Percentiles rank a stretch among this genome's conserved stretches.
These are phyloP conservation scores for Cryphonectria parasitica DNA, from an alignment of 2,329 filamentous ascomycete species.

Conservation along the genomic window DNA sequence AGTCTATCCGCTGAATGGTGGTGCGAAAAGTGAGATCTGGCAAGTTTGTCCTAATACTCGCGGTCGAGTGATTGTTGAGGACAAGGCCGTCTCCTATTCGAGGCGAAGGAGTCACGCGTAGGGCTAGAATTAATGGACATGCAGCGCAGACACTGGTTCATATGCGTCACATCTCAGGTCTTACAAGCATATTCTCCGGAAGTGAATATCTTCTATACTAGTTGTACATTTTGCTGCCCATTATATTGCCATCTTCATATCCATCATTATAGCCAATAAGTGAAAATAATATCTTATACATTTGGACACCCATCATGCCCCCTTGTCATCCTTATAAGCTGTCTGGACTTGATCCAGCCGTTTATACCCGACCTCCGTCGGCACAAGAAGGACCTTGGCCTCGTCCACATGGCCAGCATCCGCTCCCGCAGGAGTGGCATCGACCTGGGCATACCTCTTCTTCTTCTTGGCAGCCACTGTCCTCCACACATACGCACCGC, in stretches of 20 bases:
- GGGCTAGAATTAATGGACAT: not conserved
- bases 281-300: not conserved
- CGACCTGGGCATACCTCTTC: constrained; percentile 7
- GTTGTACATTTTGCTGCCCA: no score
- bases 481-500: constrained; percentile 6
- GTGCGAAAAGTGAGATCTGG: not conserved
- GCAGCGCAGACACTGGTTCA: not conserved
- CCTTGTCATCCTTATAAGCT: constrained; percentile 2
- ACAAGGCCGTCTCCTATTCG: no score
- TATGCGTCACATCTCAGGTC: not conserved
- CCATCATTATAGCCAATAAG: no score
- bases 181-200: no score
- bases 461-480: not conserved
- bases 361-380: not conserved
- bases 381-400: constrained; percentile 9
- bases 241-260: no score
- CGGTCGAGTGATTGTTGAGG: no score
- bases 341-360: constrained; percentile 12
- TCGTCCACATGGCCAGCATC: not conserved
- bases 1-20: not conserved
- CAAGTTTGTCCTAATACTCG: not conserved
- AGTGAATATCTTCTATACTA: no score
- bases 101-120: not conserved
- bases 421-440: not conserved
- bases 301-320: not conserved